Evolutionary conservation across 1,284 basidiomycete genomes (phyloP).

Genomic region (Sporisorium graminicola): DNA sequence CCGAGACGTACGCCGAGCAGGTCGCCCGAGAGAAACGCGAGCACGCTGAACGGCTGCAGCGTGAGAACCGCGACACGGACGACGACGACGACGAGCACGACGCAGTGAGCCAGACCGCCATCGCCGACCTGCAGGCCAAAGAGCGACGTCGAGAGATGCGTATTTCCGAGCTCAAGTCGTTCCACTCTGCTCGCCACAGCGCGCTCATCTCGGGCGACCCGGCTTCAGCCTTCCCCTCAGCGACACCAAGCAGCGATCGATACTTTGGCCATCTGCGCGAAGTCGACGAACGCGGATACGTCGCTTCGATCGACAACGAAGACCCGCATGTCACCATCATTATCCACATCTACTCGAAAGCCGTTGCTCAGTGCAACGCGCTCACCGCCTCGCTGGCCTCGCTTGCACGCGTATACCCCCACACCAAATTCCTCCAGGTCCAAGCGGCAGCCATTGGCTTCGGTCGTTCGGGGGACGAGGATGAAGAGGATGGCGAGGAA

Average conservation of each 20-base stretch:
- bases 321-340: slow-evolving; percentile 42
- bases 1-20: slow-evolving; percentile 52
- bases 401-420: slow-evolving; percentile 53
- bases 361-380: slow-evolving; percentile 50
- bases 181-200: slow-evolving; percentile 10
- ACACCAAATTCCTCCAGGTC: slow-evolving; percentile 61
- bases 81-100: slow-evolving; percentile 26
- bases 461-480: slow-evolving; percentile 27
- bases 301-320: slow-evolving; percentile 57
- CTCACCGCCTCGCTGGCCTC: slow-evolving; percentile 50
- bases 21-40: slow-evolving; percentile 34
- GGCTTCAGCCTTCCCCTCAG: neutral
- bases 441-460: slow-evolving; percentile 60
- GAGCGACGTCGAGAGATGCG: slow-evolving; percentile 44
- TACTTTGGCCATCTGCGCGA: slow-evolving; percentile 63
- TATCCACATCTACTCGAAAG: slow-evolving; percentile 63
- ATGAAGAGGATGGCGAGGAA: slow-evolving; percentile 47
- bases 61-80: slow-evolving; percentile 21
- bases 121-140: slow-evolving; percentile 48
- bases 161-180: slow-evolving; percentile 45
- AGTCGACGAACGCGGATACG: slow-evolving; percentile 59
- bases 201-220: slow-evolving; percentile 12
- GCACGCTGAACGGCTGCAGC: slow-evolving; percentile 5
- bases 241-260: slow-evolving; percentile 7
- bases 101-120: slow-evolving; percentile 29